Conservation (phyloP, 2,329 filamentous ascomycete species). For the Onygenales sp. region DNA sequence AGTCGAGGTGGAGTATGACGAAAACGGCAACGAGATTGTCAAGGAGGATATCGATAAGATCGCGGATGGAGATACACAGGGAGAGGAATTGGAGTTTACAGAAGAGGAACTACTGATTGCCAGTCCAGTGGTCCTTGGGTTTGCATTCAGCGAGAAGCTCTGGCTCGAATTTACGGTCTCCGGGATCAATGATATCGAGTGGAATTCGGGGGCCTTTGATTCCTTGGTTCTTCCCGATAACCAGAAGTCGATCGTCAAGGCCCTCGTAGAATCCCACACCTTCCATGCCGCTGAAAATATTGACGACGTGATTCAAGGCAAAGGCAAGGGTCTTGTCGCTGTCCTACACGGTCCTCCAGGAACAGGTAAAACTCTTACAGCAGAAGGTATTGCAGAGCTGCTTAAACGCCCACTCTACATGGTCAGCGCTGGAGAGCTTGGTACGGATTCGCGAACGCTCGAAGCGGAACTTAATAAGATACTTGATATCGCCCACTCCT, state of each 20-base stretch:
- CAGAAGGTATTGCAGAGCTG: conserved; percentile 75
- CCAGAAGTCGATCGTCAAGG: conserved; percentile 62
- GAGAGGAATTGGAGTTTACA: conserved; percentile 49
- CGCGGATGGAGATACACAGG: conserved; percentile 20
- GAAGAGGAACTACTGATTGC: conserved; percentile 79
- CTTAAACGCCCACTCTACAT: conserved; percentile 75
- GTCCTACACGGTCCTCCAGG: conserved; percentile 80
- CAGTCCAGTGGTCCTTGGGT: conserved; percentile 76
- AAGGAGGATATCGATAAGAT: conserved; percentile 51
- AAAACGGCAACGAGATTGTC: conserved; percentile 45
- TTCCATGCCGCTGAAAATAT: conserved; percentile 73
- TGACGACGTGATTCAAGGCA: conserved; percentile 73
- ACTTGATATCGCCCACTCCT: conserved; percentile 73
- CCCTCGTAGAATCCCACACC: conserved; percentile 74
- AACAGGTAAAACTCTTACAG: conserved; percentile 81
- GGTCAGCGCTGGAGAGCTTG: conserved; percentile 72
- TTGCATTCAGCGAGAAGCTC: conserved; percentile 77
- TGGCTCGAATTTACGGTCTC: conserved; percentile 85
- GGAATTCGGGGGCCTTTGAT: conserved; percentile 75
- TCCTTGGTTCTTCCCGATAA: conserved; percentile 62
- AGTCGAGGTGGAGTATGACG: conserved; percentile 47
- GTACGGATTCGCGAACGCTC: conserved; percentile 63
- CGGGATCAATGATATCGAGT: conserved; percentile 68
- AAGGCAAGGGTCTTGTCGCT: conserved; percentile 73
- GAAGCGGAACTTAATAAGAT: conserved; percentile 74